phyloP scores from a whole-genome alignment of 495 filamentous ascomycete species.

The Talaromyces nanjingensis region DNA sequence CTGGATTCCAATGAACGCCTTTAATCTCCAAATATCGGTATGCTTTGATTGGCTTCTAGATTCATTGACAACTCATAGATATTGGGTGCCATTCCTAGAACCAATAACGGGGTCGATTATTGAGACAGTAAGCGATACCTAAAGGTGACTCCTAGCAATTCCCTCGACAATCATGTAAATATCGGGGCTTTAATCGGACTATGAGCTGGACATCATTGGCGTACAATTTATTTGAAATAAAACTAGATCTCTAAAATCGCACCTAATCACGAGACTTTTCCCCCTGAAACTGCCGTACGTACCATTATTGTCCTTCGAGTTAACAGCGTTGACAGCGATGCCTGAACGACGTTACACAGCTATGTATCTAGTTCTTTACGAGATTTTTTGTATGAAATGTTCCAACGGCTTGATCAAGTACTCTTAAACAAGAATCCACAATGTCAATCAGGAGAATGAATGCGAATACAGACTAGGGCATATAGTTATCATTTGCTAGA shows the following conservation, averaged over 20 bases:
- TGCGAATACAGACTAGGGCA: background rate
- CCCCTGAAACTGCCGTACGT: background rate
- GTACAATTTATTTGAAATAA: background rate
- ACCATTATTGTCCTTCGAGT: background rate
- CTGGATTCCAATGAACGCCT: background rate
- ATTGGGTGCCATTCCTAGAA: background rate
- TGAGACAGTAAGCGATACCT: background rate
- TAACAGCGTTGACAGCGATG: background rate
- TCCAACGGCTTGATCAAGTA: background rate
- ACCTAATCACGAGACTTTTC: background rate
- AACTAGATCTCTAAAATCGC: background rate
- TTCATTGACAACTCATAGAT: background rate
- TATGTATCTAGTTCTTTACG: background rate
- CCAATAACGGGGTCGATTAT: background rate
- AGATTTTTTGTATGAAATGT: background rate
- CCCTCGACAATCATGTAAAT: background rate
- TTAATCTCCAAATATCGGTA: background rate
- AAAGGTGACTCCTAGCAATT: background rate
- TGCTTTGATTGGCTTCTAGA: background rate
- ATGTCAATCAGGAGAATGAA: background rate
- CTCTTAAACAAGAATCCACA: background rate
- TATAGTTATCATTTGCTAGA: background rate
- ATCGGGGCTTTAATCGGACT: background rate
- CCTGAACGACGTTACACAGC: background rate
- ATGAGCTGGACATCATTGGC: background rate